Evolutionary conservation across 2,329 filamentous ascomycete species (phyloP).

Genomic region (Gliomastix tumulicola): DNA sequence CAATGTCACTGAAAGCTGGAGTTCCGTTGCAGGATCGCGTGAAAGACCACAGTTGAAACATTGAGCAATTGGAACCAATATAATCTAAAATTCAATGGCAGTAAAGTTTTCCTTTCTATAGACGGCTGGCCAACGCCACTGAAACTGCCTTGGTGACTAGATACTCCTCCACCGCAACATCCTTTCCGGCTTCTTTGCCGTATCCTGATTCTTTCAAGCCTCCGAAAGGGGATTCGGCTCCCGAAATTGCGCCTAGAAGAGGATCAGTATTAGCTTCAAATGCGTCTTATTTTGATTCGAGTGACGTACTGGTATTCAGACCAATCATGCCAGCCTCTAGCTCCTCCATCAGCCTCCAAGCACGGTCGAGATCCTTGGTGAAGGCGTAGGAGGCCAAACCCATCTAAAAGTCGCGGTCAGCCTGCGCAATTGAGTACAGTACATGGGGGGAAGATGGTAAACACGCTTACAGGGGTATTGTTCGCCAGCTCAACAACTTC

Average conservation of each 20-base stretch:
- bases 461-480: slow-evolving; percentile 39
- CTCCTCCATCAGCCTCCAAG: slow-evolving; percentile 34
- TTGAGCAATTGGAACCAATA: no score
- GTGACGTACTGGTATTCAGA: slow-evolving; percentile 23
- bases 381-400: slow-evolving; percentile 70
- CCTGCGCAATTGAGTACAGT: background rate
- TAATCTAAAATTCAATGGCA: no score
- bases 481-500: slow-evolving; percentile 65
- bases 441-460: background rate
- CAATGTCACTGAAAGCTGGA: no score
- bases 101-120: background rate
- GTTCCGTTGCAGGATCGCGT: no score
- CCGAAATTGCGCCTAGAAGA: slow-evolving; percentile 21
- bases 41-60: no score
- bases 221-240: slow-evolving; percentile 36
- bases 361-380: slow-evolving; percentile 34
- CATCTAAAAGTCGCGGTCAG: slow-evolving; percentile 27
- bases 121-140: background rate
- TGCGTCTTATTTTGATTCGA: slow-evolving; percentile 9
- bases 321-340: slow-evolving; percentile 39
- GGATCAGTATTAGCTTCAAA: background rate
- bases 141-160: slow-evolving; percentile 28
- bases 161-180: slow-evolving; percentile 39
- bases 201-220: slow-evolving; percentile 41
- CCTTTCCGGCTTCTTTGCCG: slow-evolving; percentile 40